A percentile compares a stretch with the other conserved stretches of the same genome.
These are phyloP conservation scores for Dryadomyces quercus-mongolicae DNA, from an alignment of 2,329 filamentous ascomycete species.

Conservation along the genomic window DNA sequence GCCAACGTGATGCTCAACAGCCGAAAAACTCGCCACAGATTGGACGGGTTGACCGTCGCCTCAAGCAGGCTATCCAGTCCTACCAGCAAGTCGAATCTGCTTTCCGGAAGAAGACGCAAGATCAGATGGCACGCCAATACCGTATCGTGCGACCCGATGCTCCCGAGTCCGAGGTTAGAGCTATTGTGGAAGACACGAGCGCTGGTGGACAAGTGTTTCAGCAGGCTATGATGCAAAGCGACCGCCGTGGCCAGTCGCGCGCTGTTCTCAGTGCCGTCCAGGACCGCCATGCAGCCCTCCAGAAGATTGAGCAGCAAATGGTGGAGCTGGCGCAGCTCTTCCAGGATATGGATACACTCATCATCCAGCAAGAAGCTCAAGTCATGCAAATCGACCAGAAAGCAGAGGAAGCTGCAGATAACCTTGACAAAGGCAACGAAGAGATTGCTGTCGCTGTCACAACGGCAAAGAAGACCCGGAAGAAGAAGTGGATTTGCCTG, in stretches of 20 bases:
- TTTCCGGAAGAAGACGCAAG: slow-evolving; percentile 68
- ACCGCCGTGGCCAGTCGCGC: slow-evolving; percentile 69
- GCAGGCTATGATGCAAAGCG: slow-evolving; percentile 72
- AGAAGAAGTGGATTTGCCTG: slow-evolving; percentile 96
- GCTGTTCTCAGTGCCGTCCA: slow-evolving; percentile 68
- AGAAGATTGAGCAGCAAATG: slow-evolving; percentile 88
- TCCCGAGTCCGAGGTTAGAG: slow-evolving; percentile 62
- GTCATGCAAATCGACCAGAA: slow-evolving; percentile 76
- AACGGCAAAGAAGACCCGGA: slow-evolving; percentile 67
- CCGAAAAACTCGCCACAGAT: slow-evolving; percentile 70
- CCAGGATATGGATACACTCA: slow-evolving; percentile 75
- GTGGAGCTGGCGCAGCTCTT: slow-evolving; percentile 78
- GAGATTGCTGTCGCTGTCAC: slow-evolving; percentile 72
- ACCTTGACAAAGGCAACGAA: slow-evolving; percentile 74
- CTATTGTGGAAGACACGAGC: slow-evolving; percentile 60
- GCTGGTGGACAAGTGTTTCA: slow-evolving; percentile 74
- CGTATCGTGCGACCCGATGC: slow-evolving; percentile 79
- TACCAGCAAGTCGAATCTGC: slow-evolving; percentile 72
- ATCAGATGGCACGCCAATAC: slow-evolving; percentile 82
- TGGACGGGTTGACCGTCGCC: slow-evolving; percentile 62
- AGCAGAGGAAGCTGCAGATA: slow-evolving; percentile 71
- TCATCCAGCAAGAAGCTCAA: slow-evolving; percentile 74
- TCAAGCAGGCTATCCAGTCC: slow-evolving; percentile 69
- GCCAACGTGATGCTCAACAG: slow-evolving; percentile 55
- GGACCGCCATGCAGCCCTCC: slow-evolving; percentile 72